A percentile compares a stretch with the other conserved stretches of the same genome.
phyloP scores from a whole-genome alignment of 441 rosid species.

The Kokia cookei region DNA sequence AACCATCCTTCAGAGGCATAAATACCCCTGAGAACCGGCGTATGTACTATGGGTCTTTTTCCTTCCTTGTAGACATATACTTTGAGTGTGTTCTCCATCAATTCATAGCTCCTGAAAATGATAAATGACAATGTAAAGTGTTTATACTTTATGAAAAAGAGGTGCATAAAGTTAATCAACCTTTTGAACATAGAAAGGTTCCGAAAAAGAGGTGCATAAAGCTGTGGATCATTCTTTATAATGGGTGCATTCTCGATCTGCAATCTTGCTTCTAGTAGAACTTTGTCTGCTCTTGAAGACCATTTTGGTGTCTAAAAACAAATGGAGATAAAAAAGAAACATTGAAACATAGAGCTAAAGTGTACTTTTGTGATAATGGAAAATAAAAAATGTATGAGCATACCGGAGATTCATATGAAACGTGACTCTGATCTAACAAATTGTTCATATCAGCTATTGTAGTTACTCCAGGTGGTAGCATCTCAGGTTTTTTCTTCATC shows the following conservation, averaged over 20 bases:
- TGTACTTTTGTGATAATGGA: neutral
- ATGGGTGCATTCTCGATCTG: slow-evolving; percentile 61
- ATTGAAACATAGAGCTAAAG: slow-evolving; percentile 1
- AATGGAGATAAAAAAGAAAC: slow-evolving; percentile 1
- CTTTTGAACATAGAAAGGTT: slow-evolving; percentile 74
- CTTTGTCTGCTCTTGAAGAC: slow-evolving; percentile 53
- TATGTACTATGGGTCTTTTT: slow-evolving; percentile 62
- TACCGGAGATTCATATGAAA: slow-evolving; percentile 36
- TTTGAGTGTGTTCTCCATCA: slow-evolving; percentile 76
- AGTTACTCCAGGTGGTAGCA: slow-evolving; percentile 31
- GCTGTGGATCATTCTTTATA: slow-evolving; percentile 35
- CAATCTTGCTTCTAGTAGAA: slow-evolving; percentile 48
- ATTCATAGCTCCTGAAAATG: slow-evolving; percentile 73
- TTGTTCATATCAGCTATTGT: slow-evolving; percentile 54
- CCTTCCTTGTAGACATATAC: slow-evolving; percentile 84
- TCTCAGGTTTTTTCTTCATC: slow-evolving; percentile 24
- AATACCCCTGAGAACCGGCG: slow-evolving; percentile 64
- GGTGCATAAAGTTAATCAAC: slow-evolving; percentile 18
- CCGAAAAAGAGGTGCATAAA: slow-evolving; percentile 62
- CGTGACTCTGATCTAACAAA: slow-evolving; percentile 44
- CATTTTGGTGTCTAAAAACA: slow-evolving; percentile 47
- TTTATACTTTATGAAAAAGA: neutral
- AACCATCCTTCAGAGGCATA: slow-evolving; percentile 98
- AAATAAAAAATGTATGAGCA: slow-evolving; percentile 8
- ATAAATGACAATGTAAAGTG: neutral